Base-by-base conservation (phyloP, 2,329 filamentous ascomycete genomes). In the Nothopassalora personata region DNA sequence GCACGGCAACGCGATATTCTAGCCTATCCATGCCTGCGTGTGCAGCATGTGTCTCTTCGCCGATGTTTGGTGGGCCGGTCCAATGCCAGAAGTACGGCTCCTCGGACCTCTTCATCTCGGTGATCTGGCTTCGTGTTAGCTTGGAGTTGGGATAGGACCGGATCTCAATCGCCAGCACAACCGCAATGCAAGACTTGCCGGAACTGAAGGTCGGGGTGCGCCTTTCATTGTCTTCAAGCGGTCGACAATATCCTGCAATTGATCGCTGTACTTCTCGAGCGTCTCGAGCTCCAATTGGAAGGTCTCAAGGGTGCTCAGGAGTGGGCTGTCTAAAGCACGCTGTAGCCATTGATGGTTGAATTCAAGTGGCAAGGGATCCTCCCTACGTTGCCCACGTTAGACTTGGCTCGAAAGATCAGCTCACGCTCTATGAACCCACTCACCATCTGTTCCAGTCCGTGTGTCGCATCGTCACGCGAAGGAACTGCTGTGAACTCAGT, bases 31-130 rank as follows among this genome's bases (percentile, higher is more conserved):
- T 64, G 0, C 69, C 68, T 64, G 80, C 78, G 60, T 82, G 79
- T 1, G 77, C 72, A 1, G 72, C 9, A 75, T 78, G 81, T 6
- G 73, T 69, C 30, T 62, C 1, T 0, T 62, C 53, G 5, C 73
- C 64, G 72, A 79, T 77, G 0, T 71, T 73, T n/a, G 78, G 77
- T 11, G 72, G 73, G 0, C 80, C 80, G 1, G 67, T 75, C 80
- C 80, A 82, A 10, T 66, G 65, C 18, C 66, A 76, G 1, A 71
- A 66, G 18, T 70, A 58, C 4, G 66, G 68, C 5, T 53, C 15
- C 8, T 49, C 49, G 2, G 10, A 19, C 4, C 66, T 54, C 10
- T 60, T 58, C 34, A 68, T 59, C 18, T 58, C 56, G 13, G 60
- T 60, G 5, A 18, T n/a, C 7, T 43, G n/a, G 13, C 7, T n/a